Evolutionary conservation across 108 stramenopile genomes (phyloP).

Genomic region (Aureococcus anophagefferens): DNA sequence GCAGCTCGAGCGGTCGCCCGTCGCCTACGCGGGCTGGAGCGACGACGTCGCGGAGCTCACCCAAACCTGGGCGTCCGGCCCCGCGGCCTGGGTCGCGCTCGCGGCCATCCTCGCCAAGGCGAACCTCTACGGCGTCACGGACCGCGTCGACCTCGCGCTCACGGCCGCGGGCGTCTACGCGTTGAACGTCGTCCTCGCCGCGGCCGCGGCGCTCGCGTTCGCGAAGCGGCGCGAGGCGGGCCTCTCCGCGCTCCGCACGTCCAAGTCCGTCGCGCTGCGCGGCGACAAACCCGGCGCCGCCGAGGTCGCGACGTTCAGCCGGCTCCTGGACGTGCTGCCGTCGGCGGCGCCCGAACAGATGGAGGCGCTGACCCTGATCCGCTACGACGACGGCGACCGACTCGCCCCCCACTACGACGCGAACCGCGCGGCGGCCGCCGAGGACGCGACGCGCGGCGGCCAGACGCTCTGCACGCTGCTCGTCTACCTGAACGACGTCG

Average conservation of each 20-base stretch:
- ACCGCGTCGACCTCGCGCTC: constrained; percentile 39
- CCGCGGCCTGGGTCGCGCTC: constrained; percentile 57
- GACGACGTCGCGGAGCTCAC: constrained; percentile 58
- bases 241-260: constrained; percentile 49
- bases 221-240: constrained; percentile 44
- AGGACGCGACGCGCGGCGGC: constrained; percentile 65
- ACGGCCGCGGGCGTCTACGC: constrained; percentile 56
- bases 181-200: constrained; percentile 35
- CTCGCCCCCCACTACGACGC: constrained; percentile 69
- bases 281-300: constrained; percentile 29
- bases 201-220: constrained; percentile 35
- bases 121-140: constrained; percentile 11
- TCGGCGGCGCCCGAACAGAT: constrained; percentile 9
- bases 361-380: constrained; percentile 64
- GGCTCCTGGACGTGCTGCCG: neutral
- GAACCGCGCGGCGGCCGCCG: constrained; percentile 55
- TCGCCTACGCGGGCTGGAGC: constrained; percentile 62
- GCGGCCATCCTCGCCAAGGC: constrained; percentile 41
- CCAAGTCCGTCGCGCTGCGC: constrained; percentile 59
- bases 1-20: constrained; percentile 47
- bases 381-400: constrained; percentile 56
- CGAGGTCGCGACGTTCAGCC: constrained; percentile 2
- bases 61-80: constrained; percentile 56
- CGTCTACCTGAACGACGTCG: constrained; percentile 68
- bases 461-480: constrained; percentile 63